Base-by-base conservation (phyloP, 1,284 basidiomycete genomes). In the Moesziomyces sp. region DNA sequence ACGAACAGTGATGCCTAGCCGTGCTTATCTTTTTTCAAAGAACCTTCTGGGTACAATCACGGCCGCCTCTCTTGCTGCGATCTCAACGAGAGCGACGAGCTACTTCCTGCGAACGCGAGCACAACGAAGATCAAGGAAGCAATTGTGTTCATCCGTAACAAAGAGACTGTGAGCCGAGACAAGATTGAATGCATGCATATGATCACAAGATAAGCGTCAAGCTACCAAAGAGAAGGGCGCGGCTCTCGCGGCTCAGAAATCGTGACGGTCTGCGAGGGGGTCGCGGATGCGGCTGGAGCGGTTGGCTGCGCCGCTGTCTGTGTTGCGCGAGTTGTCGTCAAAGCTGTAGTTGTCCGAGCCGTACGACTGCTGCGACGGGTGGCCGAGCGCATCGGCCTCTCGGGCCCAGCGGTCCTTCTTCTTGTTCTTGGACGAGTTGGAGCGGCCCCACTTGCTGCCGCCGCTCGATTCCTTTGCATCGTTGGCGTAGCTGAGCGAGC, bases 321-420 rank as follows among this genome's bases (percentile, higher is more conserved):
- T 21, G 45, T 48, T 52, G 53, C 47, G 46, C 19, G 52, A 48
- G 47, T 53, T 59, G 52, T 64, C 54, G 19, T 70, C 66, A 43
- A 59, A 62, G 54, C 64, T 55, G 44, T 73, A 73, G 50, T 38
- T 57, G 47, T 70, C 63, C 42, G 58, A 58, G 49, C 61, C 56
- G 46, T 64, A 67, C 48, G 64, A 46, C 23, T 53, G 55, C 54
- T 68, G 60, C 28, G 54, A 46, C 28, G 67, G 62, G 19, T 52
- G 46, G 33, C 73, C 73, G 13, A 75, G 54, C 1, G 58, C 73
- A 21, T 75, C 73, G 5, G 73, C 73, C 33, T 75, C 73, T n/a
- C 73, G 52, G 5, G 73, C 73, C 67, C 67, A 75, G 18, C 73
- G 63, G 45, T 75, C 64, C 63, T 74, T 74, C 59, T 75, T 75